These are phyloP conservation scores for Pezicula radicicola DNA, from an alignment of 2,329 filamentous ascomycete species.

Conservation along the genomic window DNA sequence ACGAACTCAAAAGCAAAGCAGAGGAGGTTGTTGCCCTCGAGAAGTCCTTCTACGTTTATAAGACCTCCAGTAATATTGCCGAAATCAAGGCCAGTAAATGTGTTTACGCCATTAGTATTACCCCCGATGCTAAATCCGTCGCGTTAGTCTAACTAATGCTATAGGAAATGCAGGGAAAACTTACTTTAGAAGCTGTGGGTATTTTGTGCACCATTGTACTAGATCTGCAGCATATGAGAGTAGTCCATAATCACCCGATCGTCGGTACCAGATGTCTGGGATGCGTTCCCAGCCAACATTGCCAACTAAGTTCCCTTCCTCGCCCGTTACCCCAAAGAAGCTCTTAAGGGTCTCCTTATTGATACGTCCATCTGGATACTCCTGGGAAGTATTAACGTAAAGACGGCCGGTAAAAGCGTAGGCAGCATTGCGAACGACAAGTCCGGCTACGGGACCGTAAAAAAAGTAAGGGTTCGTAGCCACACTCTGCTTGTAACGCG, in stretches of 20 bases:
- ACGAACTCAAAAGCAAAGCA: conserved; percentile 40
- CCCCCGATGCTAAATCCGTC: conserved; percentile 37
- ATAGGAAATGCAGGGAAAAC: not conserved
- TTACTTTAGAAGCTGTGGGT: not conserved
- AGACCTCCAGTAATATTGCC: conserved; percentile 40
- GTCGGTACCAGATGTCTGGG: conserved; percentile 3
- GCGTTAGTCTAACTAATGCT: not conserved
- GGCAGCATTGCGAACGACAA: conserved; percentile 46
- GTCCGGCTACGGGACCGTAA: conserved; percentile 47
- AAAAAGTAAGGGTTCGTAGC: conserved; percentile 48
- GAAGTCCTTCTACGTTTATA: conserved; percentile 36
- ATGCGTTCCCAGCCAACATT: conserved; percentile 2
- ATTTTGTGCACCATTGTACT: not conserved
- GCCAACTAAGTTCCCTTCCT: not conserved
- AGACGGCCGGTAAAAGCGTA: conserved; percentile 42
- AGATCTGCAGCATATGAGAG: not conserved
- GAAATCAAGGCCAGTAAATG: conserved; percentile 43
- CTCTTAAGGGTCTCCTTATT: conserved; percentile 14
- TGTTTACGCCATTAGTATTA: conserved; percentile 47
- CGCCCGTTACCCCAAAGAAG: not conserved
- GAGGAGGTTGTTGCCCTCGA: conserved; percentile 43
- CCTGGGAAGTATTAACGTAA: conserved; percentile 40
- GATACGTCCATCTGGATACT: conserved; percentile 28
- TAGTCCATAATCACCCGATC: not conserved
- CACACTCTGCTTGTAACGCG: conserved; percentile 36